Evolutionary conservation across 768 basidiomycete species (phyloP).

Genomic region (Dentipellis fragilis): DNA sequence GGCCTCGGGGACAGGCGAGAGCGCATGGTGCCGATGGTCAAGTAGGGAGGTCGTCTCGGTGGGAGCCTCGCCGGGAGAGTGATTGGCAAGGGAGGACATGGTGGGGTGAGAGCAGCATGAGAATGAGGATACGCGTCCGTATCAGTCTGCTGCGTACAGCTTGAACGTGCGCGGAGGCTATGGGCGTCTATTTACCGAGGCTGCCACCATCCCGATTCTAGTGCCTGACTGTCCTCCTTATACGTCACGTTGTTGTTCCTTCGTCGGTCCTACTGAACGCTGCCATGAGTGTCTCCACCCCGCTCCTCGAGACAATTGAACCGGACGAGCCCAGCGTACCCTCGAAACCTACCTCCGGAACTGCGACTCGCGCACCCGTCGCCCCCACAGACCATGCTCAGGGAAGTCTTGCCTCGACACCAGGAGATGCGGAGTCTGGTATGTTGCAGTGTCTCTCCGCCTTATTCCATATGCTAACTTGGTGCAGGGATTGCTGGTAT

Average conservation of each 20-base stretch:
- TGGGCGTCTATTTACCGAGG: too few species aligned
- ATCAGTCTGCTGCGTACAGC: too few species aligned
- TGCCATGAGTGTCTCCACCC: conserved; percentile 49
- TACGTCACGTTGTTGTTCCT: neutral
- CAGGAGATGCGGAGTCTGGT: conserved; percentile 73
- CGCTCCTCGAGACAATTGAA: conserved; percentile 73
- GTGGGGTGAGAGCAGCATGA: neutral
- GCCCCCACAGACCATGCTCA: conserved; percentile 32
- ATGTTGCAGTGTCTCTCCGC: conserved; percentile 14
- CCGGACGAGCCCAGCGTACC: conserved; percentile 56
- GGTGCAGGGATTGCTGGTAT: conserved; percentile 58
- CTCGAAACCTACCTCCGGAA: conserved; percentile 20
- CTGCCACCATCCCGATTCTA: too few species aligned
- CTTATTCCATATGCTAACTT: neutral
- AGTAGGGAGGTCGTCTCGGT: conserved; percentile 12
- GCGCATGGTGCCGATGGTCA: neutral
- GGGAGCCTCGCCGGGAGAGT: conserved; percentile 2
- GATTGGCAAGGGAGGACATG: neutral
- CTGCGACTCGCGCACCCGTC: conserved; percentile 29
- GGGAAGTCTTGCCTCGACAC: conserved; percentile 40
- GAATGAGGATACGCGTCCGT: neutral
- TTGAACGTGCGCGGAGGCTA: too few species aligned
- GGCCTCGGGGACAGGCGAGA: neutral
- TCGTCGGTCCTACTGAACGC: neutral
- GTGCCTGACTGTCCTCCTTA: neutral